Conservation (phyloP, 2,329 filamentous ascomycete genomes). For the Trichoderma semiorbis region DNA sequence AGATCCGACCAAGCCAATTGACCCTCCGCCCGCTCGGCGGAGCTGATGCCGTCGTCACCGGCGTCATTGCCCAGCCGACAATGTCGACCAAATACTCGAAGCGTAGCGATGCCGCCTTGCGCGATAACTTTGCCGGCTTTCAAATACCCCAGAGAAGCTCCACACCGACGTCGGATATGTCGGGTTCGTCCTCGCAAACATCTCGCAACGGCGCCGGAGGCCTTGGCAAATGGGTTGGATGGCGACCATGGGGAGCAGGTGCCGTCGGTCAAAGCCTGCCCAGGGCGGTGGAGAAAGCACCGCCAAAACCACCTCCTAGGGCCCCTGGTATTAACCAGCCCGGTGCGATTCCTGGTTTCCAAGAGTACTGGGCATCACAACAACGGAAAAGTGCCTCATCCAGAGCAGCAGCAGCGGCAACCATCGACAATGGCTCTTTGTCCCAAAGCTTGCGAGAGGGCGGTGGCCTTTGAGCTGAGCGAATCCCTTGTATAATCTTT, state of each 20-base stretch:
- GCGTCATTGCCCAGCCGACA: conserved; percentile 59
- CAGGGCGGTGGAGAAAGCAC: conserved; percentile 24
- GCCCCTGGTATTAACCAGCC: conserved; percentile 75
- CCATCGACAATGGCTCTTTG: conserved; percentile 58
- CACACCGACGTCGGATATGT: conserved; percentile 30
- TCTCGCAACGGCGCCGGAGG: conserved; percentile 27
- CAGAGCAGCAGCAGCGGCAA: conserved; percentile 55
- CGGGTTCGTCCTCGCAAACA: conserved; percentile 26
- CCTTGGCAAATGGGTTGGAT: conserved; percentile 46
- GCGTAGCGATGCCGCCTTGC: conserved; percentile 54
- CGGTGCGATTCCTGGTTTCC: conserved; percentile 70
- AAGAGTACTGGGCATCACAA: conserved; percentile 50
- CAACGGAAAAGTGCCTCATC: conserved; percentile 52
- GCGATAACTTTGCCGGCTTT: conserved; percentile 50
- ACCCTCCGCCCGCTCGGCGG: conserved; percentile 53
- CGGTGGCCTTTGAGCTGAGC: neutral
- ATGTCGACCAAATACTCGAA: conserved; percentile 45
- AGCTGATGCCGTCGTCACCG: conserved; percentile 54
- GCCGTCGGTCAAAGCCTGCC: neutral
- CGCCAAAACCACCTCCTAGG: conserved; percentile 43
- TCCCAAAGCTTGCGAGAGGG: conserved; percentile 50
- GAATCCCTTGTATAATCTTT: neutral
- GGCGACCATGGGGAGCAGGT: conserved; percentile 45
- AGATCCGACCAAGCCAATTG: conserved; percentile 71
- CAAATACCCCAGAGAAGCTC: conserved; percentile 34